These are phyloP conservation scores for Conringia planisiliqua DNA, from an alignment of 345 rosid genomes.

Conservation along the genomic window DNA sequence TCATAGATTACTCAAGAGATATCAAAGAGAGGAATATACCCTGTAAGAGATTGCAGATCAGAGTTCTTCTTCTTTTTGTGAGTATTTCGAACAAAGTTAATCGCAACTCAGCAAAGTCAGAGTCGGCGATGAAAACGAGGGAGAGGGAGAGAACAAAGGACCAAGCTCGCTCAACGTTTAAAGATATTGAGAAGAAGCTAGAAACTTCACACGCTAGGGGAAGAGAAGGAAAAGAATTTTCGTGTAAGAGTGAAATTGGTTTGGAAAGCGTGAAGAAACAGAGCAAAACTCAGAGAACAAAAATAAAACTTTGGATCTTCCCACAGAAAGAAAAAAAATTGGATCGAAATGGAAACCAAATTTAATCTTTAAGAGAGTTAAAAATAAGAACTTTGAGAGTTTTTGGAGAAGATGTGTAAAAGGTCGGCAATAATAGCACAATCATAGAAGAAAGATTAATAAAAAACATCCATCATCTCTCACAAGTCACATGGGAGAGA, in stretches of 20 bases:
- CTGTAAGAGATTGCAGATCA: conserved; percentile 2
- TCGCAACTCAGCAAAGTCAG: background rate
- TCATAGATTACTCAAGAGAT: background rate
- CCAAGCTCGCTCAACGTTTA: conserved; percentile 12
- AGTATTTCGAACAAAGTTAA: background rate
- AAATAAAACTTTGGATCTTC: conserved; percentile 10
- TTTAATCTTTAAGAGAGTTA: background rate
- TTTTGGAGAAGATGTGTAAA: background rate
- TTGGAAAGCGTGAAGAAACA: background rate
- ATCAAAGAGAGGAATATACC: conserved; percentile 6
- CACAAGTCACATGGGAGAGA: conserved; percentile 14
- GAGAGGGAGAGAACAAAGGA: background rate
- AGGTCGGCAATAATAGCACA: conserved; percentile 20
- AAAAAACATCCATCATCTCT: background rate
- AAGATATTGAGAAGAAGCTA: conserved; percentile 6
- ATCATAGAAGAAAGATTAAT: conserved; percentile 7
- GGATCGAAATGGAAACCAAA: background rate
- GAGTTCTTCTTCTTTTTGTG: background rate
- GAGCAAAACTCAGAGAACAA: background rate
- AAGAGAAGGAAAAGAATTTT: background rate
- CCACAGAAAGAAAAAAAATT: background rate
- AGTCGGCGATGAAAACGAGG: conserved; percentile 25
- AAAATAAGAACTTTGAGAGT: background rate
- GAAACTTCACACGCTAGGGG: background rate
- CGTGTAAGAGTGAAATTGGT: background rate